Percentiles rank a stretch among this genome's conserved stretches.
phyloP scores from a whole-genome alignment of 768 basidiomycete genomes.

The Boletus vermiculosoides region DNA sequence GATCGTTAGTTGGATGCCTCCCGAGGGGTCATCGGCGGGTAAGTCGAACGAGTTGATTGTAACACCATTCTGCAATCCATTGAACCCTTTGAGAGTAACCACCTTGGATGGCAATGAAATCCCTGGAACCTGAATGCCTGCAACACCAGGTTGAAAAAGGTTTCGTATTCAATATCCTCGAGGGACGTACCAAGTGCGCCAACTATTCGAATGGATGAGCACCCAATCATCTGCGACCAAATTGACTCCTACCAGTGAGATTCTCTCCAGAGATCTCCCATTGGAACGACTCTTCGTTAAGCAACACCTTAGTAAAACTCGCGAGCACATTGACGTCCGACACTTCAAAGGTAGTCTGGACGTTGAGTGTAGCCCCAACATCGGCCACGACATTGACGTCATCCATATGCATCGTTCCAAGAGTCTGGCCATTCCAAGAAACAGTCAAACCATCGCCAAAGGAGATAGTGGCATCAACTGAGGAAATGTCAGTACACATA shows the following conservation, averaged over 20 bases:
- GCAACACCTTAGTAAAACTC: conserved; percentile 62
- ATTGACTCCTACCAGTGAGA: conserved; percentile 46
- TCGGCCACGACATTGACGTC: conserved; percentile 59
- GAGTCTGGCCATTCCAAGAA: conserved; percentile 53
- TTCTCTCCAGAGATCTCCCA: conserved; percentile 70
- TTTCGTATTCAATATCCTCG: neutral
- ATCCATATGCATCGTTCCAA: conserved; percentile 61
- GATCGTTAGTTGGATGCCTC: conserved; percentile 67
- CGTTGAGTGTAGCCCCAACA: conserved; percentile 58
- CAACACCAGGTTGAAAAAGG: neutral
- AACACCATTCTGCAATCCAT: conserved; percentile 62
- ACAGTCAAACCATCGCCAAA: conserved; percentile 64
- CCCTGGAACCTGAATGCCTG: conserved; percentile 57
- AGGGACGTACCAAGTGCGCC: conserved; percentile 50
- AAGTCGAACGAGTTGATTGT: conserved; percentile 66
- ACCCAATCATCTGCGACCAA: neutral
- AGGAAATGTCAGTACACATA: conserved; percentile 6
- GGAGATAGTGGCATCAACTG: conserved; percentile 65
- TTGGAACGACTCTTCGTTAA: conserved; percentile 63
- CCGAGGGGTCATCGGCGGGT: conserved; percentile 66
- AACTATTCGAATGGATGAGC: conserved; percentile 39
- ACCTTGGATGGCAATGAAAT: conserved; percentile 55
- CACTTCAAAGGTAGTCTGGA: conserved; percentile 55
- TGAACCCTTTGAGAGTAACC: conserved; percentile 68
- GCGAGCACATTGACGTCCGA: conserved; percentile 56